Percentiles rank a stretch among this genome's conserved stretches.
Conservation (phyloP, 352 stramenopile genomes). For the Aphanomyces astaci region DNA sequence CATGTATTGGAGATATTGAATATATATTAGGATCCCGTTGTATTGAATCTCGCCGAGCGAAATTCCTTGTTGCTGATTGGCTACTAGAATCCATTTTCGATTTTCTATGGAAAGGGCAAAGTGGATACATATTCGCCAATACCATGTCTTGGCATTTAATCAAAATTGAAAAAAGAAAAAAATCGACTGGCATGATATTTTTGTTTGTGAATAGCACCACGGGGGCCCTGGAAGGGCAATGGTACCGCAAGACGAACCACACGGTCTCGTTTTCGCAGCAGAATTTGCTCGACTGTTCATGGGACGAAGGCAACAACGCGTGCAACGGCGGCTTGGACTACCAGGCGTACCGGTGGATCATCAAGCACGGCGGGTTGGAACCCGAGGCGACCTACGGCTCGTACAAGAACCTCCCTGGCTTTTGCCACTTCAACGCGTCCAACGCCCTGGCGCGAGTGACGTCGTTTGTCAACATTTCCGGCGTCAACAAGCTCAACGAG, state of each 20-base stretch:
- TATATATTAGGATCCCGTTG: too few relatives aligned
- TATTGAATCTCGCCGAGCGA: too few relatives aligned
- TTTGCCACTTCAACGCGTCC: conserved; percentile 79
- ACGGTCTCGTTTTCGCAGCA: conserved; percentile 83
- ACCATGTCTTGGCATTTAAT: too few relatives aligned
- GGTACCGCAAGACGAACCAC: conserved; percentile 64
- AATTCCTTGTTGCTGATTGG: too few relatives aligned
- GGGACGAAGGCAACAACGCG: conserved; percentile 86
- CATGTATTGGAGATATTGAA: too few relatives aligned
- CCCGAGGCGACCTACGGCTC: conserved; percentile 74
- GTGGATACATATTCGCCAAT: too few relatives aligned
- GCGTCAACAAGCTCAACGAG: conserved; percentile 67
- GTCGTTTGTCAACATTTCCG: conserved; percentile 76
- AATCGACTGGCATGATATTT: background rate
- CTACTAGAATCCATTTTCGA: too few relatives aligned
- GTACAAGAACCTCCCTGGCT: conserved; percentile 83
- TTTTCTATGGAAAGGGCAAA: too few relatives aligned
- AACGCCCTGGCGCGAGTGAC: conserved; percentile 65
- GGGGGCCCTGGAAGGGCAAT: conserved; percentile 61
- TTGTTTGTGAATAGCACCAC: conserved; percentile 47
- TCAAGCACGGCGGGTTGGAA: conserved; percentile 61
- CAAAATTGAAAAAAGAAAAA: too few relatives aligned
- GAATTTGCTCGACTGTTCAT: conserved; percentile 88
- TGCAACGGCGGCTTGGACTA: conserved; percentile 87
- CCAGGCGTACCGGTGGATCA: conserved; percentile 84